Evolutionary conservation across 208 protist genomes (phyloP), one percentile per base, ranked within the genome.

Genomic region (Crithidia expoeki): DNA sequence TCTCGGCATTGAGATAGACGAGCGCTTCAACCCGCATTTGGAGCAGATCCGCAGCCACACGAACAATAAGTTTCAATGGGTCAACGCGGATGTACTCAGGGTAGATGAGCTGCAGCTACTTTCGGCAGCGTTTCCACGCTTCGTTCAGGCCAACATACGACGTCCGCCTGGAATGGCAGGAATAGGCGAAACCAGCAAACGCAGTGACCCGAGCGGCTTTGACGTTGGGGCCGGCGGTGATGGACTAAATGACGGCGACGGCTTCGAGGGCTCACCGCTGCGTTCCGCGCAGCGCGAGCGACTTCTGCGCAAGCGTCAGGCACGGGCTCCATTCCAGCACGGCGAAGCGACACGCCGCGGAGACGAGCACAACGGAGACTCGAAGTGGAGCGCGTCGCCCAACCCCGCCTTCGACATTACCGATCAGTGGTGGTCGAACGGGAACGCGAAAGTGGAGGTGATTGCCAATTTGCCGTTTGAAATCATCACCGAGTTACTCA

Each of bases 381-480:
- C n/a, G 1, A 11, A 21, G 6, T 49, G 23, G 33, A 30, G 27
- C 36, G 69, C 70, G 1, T 78, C 78, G 19, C 74, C 69, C 9
- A 83, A 86, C 68, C 63, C 81, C 14, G 78, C 81, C 33, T 79
- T 82, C 59, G 87, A 82, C 49, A 59, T 93, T 1, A 74, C 66
- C 2, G 67, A 92, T 58, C 79, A 76, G 59, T 93, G 91, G 89
- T 96, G 91, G 89, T 75, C 88, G 5, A 68, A 89, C 55, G 91
- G 91, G 2, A 80, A 93, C 53, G 86, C 88, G 12, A 93, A 93
- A 73, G 76, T 97, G 44, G 90, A 94, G 73, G 92, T 95, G 34
- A 65, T 97, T 16, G 89, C 87, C 12, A 97, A 97, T 80, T 72
- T 97, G 34, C 90, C 92, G 9, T 97, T 97, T 67, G 59, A 82